These are phyloP conservation scores for Gastrolobium villosum DNA, from an alignment of 306 rosid species.

Conservation along the genomic window DNA sequence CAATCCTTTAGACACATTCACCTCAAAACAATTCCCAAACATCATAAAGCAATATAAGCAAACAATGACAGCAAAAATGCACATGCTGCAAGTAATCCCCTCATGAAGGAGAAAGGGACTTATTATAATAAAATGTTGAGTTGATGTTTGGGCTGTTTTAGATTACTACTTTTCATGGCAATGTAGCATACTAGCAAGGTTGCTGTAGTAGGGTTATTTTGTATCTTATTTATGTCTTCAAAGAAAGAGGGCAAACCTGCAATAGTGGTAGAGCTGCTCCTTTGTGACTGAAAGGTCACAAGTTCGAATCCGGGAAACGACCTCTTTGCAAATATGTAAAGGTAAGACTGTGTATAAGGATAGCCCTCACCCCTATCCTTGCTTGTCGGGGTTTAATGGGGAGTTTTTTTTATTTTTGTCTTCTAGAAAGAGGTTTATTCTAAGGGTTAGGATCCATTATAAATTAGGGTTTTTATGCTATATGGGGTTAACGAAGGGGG, in stretches of 20 bases:
- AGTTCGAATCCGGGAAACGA: too few species aligned
- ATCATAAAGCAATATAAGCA: background rate
- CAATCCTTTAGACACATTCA: background rate
- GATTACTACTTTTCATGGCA: background rate
- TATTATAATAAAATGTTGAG: background rate
- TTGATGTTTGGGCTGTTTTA: background rate
- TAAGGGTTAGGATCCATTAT: background rate
- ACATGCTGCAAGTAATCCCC: background rate
- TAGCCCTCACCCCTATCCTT: too few species aligned
- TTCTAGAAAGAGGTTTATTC: background rate
- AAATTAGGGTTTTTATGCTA: too few species aligned
- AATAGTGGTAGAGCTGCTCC: too few species aligned
- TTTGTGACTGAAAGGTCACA: too few species aligned
- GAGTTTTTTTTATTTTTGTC: too few species aligned
- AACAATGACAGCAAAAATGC: background rate
- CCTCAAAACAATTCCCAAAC: background rate
- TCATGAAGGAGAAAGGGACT: background rate
- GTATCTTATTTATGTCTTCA: background rate
- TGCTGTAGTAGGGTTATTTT: background rate
- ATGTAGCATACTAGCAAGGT: background rate
- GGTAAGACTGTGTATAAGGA: too few species aligned
- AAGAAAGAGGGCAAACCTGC: too few species aligned
- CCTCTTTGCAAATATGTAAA: too few species aligned
- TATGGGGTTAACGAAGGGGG: too few species aligned
- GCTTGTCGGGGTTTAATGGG: too few species aligned